Evolutionary conservation across 2,329 filamentous ascomycete species (phyloP), one percentile per base, ranked within the genome.

Genomic region (Drechslera avenae): DNA sequence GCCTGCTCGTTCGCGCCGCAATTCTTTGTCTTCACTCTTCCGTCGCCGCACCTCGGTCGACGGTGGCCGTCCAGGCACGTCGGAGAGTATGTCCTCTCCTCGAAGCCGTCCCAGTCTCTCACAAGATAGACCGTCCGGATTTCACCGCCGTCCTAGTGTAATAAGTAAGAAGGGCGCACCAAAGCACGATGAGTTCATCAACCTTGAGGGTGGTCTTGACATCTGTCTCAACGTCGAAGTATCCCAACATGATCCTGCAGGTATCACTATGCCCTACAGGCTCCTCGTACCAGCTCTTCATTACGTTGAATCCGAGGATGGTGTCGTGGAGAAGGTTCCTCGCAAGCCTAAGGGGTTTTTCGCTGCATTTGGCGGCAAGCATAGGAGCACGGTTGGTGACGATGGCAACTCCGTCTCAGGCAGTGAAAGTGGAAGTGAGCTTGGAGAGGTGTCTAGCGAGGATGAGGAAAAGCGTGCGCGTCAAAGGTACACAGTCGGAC

Each of bases 141-240:
- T 80, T 59, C 74, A 74, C 46, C 74, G 78, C 26, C 73, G 76
- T 12, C 76, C 77, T 1, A 79, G 76, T 9, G 56, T 78, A 3
- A 66, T 75, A 10, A 68, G 72, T 18, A 78, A 75, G 60, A 74
- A 73, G 21, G 72, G 71, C 2, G 39, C 71, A 19, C 67, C 72
- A 40, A 68, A 67, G 18, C 58, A 64, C 19, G 59, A 66, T 31
- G 60, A 63, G n/a, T 69, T 59, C 14, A 78, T 97, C 52, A 86
- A 96, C 67, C 79, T 97, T 0, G 85, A 94, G 68, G 88, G 88
- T 23, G 91, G 91, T 0, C 78, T 99, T 8, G 91, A 97, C 59
- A 87, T 99, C 30, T 89, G 86, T 42, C 75, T 99, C 35, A 96
- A 97, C 63, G 86, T 96, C 56, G 94, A 99, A 75, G 85, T 97